Evolutionary conservation across 306 rosid genomes (phyloP), one percentile per base, ranked within the genome.

Genomic region (barrel medic (Medicago truncatula)): DNA sequence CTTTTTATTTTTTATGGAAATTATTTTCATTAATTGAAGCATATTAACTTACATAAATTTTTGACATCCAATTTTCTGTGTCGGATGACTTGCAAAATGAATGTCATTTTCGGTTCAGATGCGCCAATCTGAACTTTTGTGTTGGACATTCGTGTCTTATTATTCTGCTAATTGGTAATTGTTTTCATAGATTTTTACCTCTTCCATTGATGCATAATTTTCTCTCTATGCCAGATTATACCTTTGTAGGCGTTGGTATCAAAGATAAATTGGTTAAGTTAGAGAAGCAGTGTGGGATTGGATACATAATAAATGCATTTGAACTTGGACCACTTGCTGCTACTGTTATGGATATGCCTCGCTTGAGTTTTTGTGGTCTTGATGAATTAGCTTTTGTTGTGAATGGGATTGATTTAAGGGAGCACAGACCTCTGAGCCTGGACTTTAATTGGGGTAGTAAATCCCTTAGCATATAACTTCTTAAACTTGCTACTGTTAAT

Each of bases 171-270:
- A 0, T 0, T 44, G 17, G 5, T 47, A 0, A 31, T 31, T 4
- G 2, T 13, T 3, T 0, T 44, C 23, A 1, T 25, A 25, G 3
- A 25, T 25, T 1, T 25, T 2, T 0, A 5, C 2, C 17, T 4
- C 8, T n/a, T 1, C 1, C 3, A 3, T 47, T 16, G 5, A 7
- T 47, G 17, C 8, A 4, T 14, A 47, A 47, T 47, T 47, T 47
- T 47, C 49, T 44, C 3, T 6, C 18, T 2, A 5, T 5, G 18
- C 57, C 67, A 2, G 23, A 73, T 14, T 57, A 8, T 15, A 73
- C 56, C 8, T 73, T 73, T 13, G 77, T 73, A 2, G 77, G 77
- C 3, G 25, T 57, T 14, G 67, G 67, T 2, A 40, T 73, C 13
- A 56, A 40, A 13, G 25, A 38, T 0, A 41, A 58, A 58, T 14